Evolutionary conservation across 306 rosid species (phyloP).

Genomic region (Albizia julibrissin): DNA sequence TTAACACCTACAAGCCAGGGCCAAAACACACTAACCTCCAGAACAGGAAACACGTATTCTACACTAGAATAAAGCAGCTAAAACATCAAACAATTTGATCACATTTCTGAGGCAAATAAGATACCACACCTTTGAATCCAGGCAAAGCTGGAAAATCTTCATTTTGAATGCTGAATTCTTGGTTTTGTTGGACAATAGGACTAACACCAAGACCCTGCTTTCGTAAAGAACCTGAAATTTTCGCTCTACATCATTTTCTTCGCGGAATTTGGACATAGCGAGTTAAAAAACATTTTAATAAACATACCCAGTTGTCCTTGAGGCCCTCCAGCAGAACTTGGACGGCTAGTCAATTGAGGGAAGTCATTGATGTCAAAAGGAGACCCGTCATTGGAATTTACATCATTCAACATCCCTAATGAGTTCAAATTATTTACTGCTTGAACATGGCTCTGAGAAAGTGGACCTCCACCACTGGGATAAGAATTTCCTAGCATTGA

Average conservation of each 20-base stretch:
- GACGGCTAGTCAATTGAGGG: conserved; percentile 91
- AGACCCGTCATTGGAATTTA: conserved; percentile 72
- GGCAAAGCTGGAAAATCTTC: conserved; percentile 99
- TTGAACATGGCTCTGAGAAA: conserved; percentile 85
- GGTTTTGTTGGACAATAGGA: conserved; percentile 97
- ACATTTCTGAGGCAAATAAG: conserved; percentile 24
- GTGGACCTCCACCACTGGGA: conserved; percentile 82
- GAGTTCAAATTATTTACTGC: conserved; percentile 73
- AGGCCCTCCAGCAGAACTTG: conserved; percentile 97
- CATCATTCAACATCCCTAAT: conserved; percentile 93
- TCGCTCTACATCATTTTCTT: conserved; percentile 28
- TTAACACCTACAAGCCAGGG: neutral
- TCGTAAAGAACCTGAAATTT: conserved; percentile 82
- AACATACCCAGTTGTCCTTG: conserved; percentile 90
- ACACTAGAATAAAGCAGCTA: neutral
- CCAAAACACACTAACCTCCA: neutral
- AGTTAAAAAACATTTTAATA: conserved; percentile 14
- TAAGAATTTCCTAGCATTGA: conserved; percentile 91
- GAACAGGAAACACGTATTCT: neutral
- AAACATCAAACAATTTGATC: neutral
- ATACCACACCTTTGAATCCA: conserved; percentile 81
- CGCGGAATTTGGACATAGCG: conserved; percentile 20
- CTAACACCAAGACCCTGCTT: conserved; percentile 93
- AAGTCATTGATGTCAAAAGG: conserved; percentile 95
- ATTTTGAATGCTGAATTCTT: conserved; percentile 95